Percentiles rank a stretch among this genome's conserved stretches.
These are phyloP conservation scores for Circinella minor DNA, from an alignment of 371 early-diverging fungal species.

Conservation along the genomic window DNA sequence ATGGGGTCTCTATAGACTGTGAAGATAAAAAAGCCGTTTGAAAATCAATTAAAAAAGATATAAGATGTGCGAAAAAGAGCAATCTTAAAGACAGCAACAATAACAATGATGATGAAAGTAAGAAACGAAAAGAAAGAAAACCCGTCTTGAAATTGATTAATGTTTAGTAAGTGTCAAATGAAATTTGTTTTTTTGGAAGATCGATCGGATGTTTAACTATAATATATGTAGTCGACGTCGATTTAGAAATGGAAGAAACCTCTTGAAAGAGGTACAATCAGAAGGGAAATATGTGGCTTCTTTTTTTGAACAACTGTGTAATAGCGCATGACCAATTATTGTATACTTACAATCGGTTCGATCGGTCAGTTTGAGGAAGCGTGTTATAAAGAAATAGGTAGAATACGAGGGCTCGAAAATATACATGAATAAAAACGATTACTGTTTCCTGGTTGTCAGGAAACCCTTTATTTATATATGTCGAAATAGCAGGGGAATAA, in stretches of 20 bases:
- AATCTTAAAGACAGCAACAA: neutral
- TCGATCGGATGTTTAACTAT: neutral
- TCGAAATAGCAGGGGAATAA: too few relatives aligned
- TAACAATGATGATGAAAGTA: neutral
- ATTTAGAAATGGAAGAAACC: neutral
- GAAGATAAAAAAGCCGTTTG: neutral
- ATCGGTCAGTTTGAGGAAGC: too few relatives aligned
- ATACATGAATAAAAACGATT: too few relatives aligned
- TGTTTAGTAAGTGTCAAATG: conserved; percentile 1
- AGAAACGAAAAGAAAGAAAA: neutral
- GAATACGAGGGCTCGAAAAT: too few relatives aligned
- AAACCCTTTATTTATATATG: too few relatives aligned
- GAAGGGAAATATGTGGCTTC: neutral
- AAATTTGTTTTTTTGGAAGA: neutral
- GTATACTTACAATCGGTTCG: too few relatives aligned
- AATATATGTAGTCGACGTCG: neutral
- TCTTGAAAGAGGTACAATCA: neutral
- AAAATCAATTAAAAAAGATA: neutral
- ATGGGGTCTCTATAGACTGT: neutral
- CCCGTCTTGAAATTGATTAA: neutral
- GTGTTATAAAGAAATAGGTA: too few relatives aligned
- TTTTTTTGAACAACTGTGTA: neutral
- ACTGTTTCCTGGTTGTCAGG: too few relatives aligned
- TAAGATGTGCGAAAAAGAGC: neutral
- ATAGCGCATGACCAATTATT: too few relatives aligned